phyloP scores from a whole-genome alignment of 1,139 yeast genomes.

The Suhomyces terraborum region DNA sequence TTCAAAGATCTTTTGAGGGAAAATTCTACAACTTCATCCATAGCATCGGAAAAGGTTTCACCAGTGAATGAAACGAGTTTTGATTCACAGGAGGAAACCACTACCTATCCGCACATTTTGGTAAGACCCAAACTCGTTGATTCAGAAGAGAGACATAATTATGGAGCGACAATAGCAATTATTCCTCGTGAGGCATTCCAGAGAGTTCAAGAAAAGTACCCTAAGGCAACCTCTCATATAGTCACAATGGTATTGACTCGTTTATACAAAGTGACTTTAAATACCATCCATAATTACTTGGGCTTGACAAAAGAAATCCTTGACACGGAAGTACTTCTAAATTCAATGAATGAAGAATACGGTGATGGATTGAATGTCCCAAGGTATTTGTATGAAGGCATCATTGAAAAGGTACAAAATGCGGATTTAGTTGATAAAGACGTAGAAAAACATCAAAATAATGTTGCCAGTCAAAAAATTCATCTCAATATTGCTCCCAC shows the following conservation, averaged over 20 bases:
- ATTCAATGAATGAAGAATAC: slow-evolving; percentile 39
- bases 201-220: slow-evolving; percentile 71
- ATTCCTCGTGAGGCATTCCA: slow-evolving; percentile 85
- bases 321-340: slow-evolving; percentile 71
- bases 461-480: slow-evolving; percentile 3
- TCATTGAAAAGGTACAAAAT: slow-evolving; percentile 45
- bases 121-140: slow-evolving; percentile 56
- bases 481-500: slow-evolving; percentile 2
- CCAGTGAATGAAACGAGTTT: slow-evolving; percentile 2
- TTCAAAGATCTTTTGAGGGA: slow-evolving; percentile 17
- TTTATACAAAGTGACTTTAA: slow-evolving; percentile 86
- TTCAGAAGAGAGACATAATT: slow-evolving; percentile 10
- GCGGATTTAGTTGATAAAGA: slow-evolving; percentile 3
- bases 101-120: slow-evolving; percentile 46
- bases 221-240: slow-evolving; percentile 89
- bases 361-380: slow-evolving; percentile 47
- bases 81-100: not conserved
- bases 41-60: slow-evolving; percentile 1
- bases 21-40: slow-evolving; percentile 9
- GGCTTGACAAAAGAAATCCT: slow-evolving; percentile 83
- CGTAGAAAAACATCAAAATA: slow-evolving; percentile 5
- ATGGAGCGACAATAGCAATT: slow-evolving; percentile 82
- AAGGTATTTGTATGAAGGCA: slow-evolving; percentile 58
- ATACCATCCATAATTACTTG: slow-evolving; percentile 82
- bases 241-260: slow-evolving; percentile 90